Conservation (phyloP, 192 early-diverging fungal genomes). For the Oehlia diaphana region DNA sequence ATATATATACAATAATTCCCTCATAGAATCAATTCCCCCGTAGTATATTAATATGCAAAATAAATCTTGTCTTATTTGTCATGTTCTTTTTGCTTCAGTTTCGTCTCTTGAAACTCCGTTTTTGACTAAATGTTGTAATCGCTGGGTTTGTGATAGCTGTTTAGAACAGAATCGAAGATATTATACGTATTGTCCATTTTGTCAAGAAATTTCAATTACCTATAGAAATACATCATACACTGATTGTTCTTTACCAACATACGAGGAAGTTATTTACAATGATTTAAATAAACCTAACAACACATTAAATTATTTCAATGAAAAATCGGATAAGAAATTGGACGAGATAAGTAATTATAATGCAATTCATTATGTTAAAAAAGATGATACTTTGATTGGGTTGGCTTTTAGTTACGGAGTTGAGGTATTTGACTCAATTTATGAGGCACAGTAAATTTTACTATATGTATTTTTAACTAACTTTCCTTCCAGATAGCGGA, state of each 20-base stretch:
- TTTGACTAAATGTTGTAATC: slow-evolving; percentile 20
- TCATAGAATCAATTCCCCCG: too few species aligned
- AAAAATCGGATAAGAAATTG: not conserved
- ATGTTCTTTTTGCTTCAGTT: not conserved
- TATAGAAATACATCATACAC: not conserved
- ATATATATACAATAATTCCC: too few species aligned
- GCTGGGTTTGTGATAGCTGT: slow-evolving; percentile 22
- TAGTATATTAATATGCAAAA: not conserved
- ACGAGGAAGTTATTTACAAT: not conserved
- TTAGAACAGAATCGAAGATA: not conserved
- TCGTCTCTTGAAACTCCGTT: not conserved
- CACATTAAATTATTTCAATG: not conserved
- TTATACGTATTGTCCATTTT: slow-evolving; percentile 14
- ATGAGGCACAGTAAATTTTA: not conserved
- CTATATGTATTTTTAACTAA: not conserved
- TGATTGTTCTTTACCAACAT: not conserved
- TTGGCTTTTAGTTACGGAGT: slow-evolving; percentile 25
- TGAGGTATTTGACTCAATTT: slow-evolving; percentile 6
- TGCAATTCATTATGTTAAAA: slow-evolving; percentile 16
- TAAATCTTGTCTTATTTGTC: slow-evolving; percentile 22
- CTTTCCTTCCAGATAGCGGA: not conserved
- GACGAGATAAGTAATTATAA: not conserved
- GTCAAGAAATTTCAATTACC: not conserved
- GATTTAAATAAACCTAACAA: not conserved
- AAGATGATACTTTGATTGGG: slow-evolving; percentile 22